Percentiles rank a stretch among this genome's conserved stretches.
Conservation (phyloP, 805 yeast species). For the Babjeviella inositovora region DNA sequence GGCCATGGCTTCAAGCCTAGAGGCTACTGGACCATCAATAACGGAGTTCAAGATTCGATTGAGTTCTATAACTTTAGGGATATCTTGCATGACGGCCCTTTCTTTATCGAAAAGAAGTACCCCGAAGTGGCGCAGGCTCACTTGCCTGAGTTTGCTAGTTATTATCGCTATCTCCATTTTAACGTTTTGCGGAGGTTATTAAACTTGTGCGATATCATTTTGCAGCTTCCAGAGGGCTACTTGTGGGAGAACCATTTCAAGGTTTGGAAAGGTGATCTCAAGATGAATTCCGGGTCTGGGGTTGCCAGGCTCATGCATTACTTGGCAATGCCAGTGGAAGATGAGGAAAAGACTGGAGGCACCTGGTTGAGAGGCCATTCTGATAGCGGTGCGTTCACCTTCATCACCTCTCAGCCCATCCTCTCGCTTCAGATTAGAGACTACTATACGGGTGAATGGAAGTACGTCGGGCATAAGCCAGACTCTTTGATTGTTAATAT, state of each 20-base stretch:
- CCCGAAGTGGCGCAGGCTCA: slow-evolving; percentile 23
- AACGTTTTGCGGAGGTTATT: slow-evolving; percentile 17
- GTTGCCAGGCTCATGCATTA: slow-evolving; percentile 19
- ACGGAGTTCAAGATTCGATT: slow-evolving; percentile 24
- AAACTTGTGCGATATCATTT: slow-evolving; percentile 22
- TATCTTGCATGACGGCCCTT: slow-evolving; percentile 15
- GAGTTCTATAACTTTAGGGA: slow-evolving; percentile 25
- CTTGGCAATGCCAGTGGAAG: slow-evolving; percentile 13
- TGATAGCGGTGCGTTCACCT: slow-evolving; percentile 21
- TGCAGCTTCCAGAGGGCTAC: slow-evolving; percentile 29
- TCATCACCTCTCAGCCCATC: slow-evolving; percentile 22
- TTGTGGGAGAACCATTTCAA: slow-evolving; percentile 18
- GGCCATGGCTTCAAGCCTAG: slow-evolving; percentile 30
- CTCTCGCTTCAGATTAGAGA: slow-evolving; percentile 21
- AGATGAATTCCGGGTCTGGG: slow-evolving; percentile 20
- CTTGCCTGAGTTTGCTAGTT: slow-evolving; percentile 18
- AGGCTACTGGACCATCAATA: slow-evolving; percentile 28
- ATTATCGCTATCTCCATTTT: slow-evolving; percentile 18
- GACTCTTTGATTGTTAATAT: slow-evolving; percentile 20
- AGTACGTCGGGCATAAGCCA: slow-evolving; percentile 19
- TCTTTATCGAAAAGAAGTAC: slow-evolving; percentile 10
- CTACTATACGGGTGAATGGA: slow-evolving; percentile 17
- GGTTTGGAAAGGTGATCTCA: slow-evolving; percentile 11
- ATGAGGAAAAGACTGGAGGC: slow-evolving; percentile 13
- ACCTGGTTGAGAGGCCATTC: slow-evolving; percentile 32